Base-by-base conservation (phyloP, 1,139 yeast genomes). In the Debaryomycetaceae sp. region DNA sequence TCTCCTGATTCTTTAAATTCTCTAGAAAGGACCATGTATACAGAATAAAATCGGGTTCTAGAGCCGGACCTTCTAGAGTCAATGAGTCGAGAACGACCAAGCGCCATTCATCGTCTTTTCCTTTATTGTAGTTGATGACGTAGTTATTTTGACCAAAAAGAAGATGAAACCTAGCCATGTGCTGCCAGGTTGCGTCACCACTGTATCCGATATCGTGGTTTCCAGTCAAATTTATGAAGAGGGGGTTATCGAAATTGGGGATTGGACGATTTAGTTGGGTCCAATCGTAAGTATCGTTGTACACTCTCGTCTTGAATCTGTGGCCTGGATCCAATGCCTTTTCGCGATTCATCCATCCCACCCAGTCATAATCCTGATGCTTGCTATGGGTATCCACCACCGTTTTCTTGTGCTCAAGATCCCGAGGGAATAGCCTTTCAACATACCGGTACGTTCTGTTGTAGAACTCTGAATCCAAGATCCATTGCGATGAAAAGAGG, bases 141-240 rank as follows among this genome's bases (percentile, higher is more conserved):
- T 75, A 91, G 65, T 91, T 93, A 56, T 89, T 88, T 54, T 83
- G 80, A 14, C 99, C 99, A 65, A 87, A 91, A 31, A 85, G 68
- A 27, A 69, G 67, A 44, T 75, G 77, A 68, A 81, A 95, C 50
- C 99, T 73, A 0, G 88, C 80, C 81, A 90, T 80, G 56, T 95
- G 95, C 58, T 88, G 97, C 73, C 85, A 82, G 0, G 97, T 89
- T 40, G 95, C 89, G 65, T 95, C 99, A 0, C 98, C 98, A 44
- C 89, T 82, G 60, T 93, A 93, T 0, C 99, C 99, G 46, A 93
- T 83, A 62, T 93, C 99, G 61, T 93, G 99, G 60, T 93, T 95
- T 1, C 99, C 99, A 0, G 96, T 85, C 37, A 93, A 71, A 59
- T 93, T 91, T 47, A 89, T 76, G 57, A 90, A 80, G 39, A 85